Evolutionary conservation across 345 rosid genomes (phyloP), one percentile per base, ranked within the genome.

Genomic region (Erucastrum elatum): DNA sequence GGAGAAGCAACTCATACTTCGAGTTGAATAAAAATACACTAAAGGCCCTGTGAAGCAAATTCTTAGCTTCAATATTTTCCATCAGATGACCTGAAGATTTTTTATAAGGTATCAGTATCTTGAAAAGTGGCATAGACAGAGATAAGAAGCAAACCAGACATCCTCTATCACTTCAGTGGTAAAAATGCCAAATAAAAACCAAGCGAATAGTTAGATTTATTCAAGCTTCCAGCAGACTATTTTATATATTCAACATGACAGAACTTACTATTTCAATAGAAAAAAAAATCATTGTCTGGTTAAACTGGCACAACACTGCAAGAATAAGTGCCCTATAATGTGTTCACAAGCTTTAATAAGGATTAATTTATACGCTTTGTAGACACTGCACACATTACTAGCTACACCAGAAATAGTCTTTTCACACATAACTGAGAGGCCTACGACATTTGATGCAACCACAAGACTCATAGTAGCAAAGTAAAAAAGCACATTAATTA

Each of bases 11-110:
- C 90, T 95, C 99, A 68, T 91, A 90, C 68, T 91, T 95, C 15
- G 98, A 83, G 92, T 93, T 95, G 75, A 93, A 93, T 72, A 95
- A 82, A 81, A 95, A 95, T 7, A 95, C 99, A 66, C 99, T 95
- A 81, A 95, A 95, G 41, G 99, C 99, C 80, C 99, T 91, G 80
- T 91, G 99, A 72, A 95, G 88, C 82, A 90, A 69, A 70, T 89
- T 87, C 71, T 84, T 89, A 77, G 91, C 83, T 82, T 87, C 87
- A 55, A 95, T 90, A 75, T 95, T 95, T 83, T 95, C 98, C 99
- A 91, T 88, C 81, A 95, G 78, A 85, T 95, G 98, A 85, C 99
- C 98, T 95, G 89, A 82, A 80, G 55, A 79, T 29, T 75, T 75
- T 70, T 46, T 21, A 34, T 15, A 56, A 68, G 15, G 44, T 44